Base-by-base conservation (phyloP, 2,329 filamentous ascomycete genomes). In the Penicillium paneum region DNA sequence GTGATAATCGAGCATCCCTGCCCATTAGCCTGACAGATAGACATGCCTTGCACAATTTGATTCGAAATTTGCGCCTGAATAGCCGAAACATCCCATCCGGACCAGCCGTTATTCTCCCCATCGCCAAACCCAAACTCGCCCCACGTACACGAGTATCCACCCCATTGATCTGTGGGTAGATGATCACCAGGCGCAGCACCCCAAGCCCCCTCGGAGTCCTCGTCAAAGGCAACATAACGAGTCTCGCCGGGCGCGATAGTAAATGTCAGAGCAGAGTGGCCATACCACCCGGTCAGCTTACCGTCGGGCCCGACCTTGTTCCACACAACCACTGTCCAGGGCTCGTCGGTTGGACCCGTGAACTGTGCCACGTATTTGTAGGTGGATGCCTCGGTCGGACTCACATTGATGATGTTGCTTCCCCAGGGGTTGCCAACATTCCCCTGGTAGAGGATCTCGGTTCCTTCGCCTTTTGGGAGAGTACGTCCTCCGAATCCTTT, bases 51-150 rank as follows among this genome's bases (percentile, higher is more conserved):
- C n/a, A 72, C 63, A 21, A 58, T 38, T 12, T 65, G 55, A 3
- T 60, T 49, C 3, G 69, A 64, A 29, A 62, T 51, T 55, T 74
- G 63, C 7, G 72, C 66, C 60, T 73, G 67, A 43, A 74, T 74
- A n/a, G 68, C 67, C 21, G 72, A 74, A n/a, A 74, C 72, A 62
- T 75, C 73, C 58, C 70, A 75, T 1, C 73, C 73, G 7, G 70
- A 72, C 70, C 71, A 74, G 3, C 63, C 65, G 17, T 60, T 49
- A 55, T 75, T 75, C 42, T 61, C 60, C 1, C 51, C 24, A 55
- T 68, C 65, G 5, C 67, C 70, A 38, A 75, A 73, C 21, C 69
- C 68, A 31, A 74, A 74, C 48, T 75, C 73, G 12, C 72, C 72
- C 71, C 71, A 75, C 28, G 71, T 74, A 24, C 61, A 66, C 8